These are phyloP conservation scores for Hygrophorus pudorinus DNA, from an alignment of 768 basidiomycete species.

Conservation along the genomic window DNA sequence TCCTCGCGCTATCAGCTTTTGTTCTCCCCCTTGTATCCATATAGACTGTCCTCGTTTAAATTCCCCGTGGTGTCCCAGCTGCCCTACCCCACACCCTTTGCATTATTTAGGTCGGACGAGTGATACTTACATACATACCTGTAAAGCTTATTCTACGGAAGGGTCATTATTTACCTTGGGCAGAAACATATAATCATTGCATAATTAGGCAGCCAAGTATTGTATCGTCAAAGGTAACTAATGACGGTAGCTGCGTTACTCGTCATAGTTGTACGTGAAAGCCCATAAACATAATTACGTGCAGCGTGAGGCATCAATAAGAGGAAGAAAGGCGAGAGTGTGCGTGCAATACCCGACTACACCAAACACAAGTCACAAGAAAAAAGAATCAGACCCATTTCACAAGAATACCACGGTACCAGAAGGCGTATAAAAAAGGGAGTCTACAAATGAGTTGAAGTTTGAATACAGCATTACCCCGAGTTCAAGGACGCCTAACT, in stretches of 20 bases:
- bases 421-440: neutral
- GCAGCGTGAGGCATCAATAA: neutral
- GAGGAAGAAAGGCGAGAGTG: neutral
- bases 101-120: too few species aligned
- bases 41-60: too few species aligned
- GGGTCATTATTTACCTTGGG: too few species aligned
- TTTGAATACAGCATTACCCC: neutral
- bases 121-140: too few species aligned
- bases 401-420: neutral
- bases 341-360: neutral
- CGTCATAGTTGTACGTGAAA: neutral
- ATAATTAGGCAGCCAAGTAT: too few species aligned
- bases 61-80: too few species aligned
- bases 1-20: too few species aligned
- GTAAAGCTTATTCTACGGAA: too few species aligned
- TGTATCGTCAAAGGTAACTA: too few species aligned
- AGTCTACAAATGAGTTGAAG: neutral
- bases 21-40: too few species aligned
- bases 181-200: too few species aligned
- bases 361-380: neutral
- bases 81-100: too few species aligned
- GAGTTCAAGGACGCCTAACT: neutral
- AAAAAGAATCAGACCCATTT: neutral
- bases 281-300: constrained; percentile 2
- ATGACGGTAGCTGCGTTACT: neutral